Conservation (phyloP, 331 rosid species). For the Telfairia occidentalis region DNA sequence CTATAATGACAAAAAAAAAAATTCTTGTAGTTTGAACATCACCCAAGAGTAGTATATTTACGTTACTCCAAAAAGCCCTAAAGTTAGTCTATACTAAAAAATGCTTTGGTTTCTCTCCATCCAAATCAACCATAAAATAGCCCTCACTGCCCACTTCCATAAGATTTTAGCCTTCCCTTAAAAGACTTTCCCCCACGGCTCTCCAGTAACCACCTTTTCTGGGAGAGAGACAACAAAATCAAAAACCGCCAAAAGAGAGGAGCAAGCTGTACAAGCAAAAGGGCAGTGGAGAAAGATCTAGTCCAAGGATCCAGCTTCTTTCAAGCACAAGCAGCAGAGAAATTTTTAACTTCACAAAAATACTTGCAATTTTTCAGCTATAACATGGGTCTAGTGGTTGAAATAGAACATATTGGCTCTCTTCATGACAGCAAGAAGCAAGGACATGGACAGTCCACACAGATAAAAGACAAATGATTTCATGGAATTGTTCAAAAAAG, state of each 20-base stretch:
- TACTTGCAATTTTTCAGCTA: not conserved
- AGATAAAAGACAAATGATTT: not conserved
- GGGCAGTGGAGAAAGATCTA: too few relatives aligned
- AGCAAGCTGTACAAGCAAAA: too few relatives aligned
- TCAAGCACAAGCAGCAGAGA: too few relatives aligned
- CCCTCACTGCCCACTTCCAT: not conserved
- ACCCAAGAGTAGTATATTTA: too few relatives aligned
- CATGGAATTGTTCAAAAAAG: not conserved
- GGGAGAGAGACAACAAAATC: too few relatives aligned
- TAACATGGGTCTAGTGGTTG: not conserved
- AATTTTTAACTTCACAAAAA: too few relatives aligned
- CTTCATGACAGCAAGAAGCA: not conserved
- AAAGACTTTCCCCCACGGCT: not conserved
- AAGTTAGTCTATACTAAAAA: not conserved
- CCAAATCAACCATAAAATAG: not conserved
- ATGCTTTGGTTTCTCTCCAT: not conserved
- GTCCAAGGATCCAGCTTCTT: too few relatives aligned
- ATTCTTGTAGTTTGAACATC: not conserved
- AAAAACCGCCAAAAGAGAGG: too few relatives aligned
- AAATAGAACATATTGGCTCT: not conserved
- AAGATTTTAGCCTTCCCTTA: not conserved
- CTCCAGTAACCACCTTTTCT: too few relatives aligned
- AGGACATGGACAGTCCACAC: not conserved
- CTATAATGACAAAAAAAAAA: not conserved
- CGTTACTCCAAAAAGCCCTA: not conserved